Base-by-base conservation (phyloP, 805 yeast genomes). In the Candida suzukii region DNA sequence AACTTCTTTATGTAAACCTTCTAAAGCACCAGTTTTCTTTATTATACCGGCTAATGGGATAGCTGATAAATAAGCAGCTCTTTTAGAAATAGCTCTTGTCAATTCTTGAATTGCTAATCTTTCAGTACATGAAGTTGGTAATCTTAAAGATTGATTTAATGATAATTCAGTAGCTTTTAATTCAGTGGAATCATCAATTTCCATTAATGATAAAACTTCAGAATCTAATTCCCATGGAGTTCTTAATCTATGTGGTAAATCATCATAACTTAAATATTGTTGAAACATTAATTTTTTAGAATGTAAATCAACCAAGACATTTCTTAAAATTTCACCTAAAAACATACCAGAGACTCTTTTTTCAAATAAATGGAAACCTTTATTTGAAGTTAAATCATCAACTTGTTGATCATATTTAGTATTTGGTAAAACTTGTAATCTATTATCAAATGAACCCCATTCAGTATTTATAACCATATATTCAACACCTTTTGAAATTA, bases 381-480 rank as follows among this genome's bases (percentile, higher is more conserved):
- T 80, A 61, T 91, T 91, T 11, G 93, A 73, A 20, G 96, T 84
- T 33, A 63, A 62, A 47, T 70, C 72, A 60, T 91, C 95, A 49
- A 91, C 78, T 22, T 64, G 68, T 38, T 66, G 61, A 66, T 91
- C 99, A 60, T 80, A 90, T 45, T 77, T 74, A 4, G 95, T 85
- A 38, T 69, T 73, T 45, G 97, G 97, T 47, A 91, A 69, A 32
- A 79, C 68, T 49, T 76, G 70, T 46, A 88, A 70, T 19, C 77
- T 80, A 57, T 91, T 91, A 64, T 91, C 98, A 55, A 90, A 91
- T 34, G 96, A 88, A 47, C 98, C 98, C 96, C 98, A 93, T 65
- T 93, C 99, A 36, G 96, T 90, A 67, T 90, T 90, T 53, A 90
- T 74, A 47, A 88, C 84, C 96, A 90, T 90, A 47, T 80, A 78